Base-by-base conservation (phyloP, 116 monocot species). In the Posidonia oceanica region DNA sequence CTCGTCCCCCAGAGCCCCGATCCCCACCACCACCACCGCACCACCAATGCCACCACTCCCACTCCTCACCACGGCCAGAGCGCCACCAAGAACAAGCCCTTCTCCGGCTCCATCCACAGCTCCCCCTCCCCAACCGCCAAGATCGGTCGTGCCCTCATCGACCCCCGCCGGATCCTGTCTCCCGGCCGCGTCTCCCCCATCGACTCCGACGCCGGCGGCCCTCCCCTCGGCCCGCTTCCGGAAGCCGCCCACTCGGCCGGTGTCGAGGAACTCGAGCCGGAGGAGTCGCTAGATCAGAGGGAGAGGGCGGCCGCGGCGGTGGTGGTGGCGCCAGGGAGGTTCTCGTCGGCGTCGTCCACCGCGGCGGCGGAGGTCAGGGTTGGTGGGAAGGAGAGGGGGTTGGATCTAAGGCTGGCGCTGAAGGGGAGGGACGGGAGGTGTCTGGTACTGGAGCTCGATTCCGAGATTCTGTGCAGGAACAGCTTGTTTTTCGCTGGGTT, bases 101-200 rank as follows among this genome's bases (percentile, higher is more conserved):
- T 74, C 37, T 20, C 63, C 29, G 42, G 61, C 5, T 63, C 77
- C 69, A 17, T 81, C 60, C 77, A 83, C 66, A 80, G 83, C 80
- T 86, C 88, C 14, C 86, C 93, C 3, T 93, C 93, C 14, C 84
- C 93, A 2, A 82, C 70, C 77, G 71, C 80, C 71, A 91, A 80
- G 76, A 79, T 82, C 23, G 83, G 80, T 10, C 67, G 76, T n/a
- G 80, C 78, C n/a, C 67, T 86, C 76, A 86, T 89, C 63, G 85
- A 79, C 72, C 85, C 88, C 48, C 93, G 91, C 44, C 81, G 93
- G 44, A 92, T 93, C 57, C 86, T 83, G 58, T 98, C 97, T 22
- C 97, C 97, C 2, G 97, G 90, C 15, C 69, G 97, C 20, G 93
- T 98, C 18, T 98, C 97, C 21, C 93, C 97, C 21, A 91, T 95